Evolutionary conservation across 768 basidiomycete genomes (phyloP).

Genomic region (Leccinum rimulosum): DNA sequence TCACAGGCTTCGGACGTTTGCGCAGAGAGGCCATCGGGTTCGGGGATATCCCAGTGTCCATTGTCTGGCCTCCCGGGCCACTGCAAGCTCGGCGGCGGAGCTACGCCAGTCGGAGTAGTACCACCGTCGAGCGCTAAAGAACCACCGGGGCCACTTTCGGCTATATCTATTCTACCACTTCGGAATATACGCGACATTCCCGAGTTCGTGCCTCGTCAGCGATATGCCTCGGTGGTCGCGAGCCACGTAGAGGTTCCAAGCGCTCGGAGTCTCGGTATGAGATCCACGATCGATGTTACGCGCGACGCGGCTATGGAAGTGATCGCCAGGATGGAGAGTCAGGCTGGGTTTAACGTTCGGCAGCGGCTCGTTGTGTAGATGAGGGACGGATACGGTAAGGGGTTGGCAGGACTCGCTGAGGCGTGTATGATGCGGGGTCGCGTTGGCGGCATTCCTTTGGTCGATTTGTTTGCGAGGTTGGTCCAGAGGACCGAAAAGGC

Average conservation of each 20-base stretch:
- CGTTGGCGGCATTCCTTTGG: neutral
- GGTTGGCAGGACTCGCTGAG: conserved; percentile 6
- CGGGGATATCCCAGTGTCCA: conserved; percentile 22
- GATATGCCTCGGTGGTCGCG: neutral
- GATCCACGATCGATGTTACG: neutral
- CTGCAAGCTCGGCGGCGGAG: conserved; percentile 14
- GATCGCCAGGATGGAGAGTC: conserved; percentile 26
- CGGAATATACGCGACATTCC: conserved; percentile 20
- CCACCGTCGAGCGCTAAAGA: neutral
- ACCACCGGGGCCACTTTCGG: neutral
- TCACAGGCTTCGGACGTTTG: conserved; percentile 28
- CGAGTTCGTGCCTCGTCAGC: conserved; percentile 28
- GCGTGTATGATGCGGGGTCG: neutral
- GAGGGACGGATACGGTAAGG: neutral
- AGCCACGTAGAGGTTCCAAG: neutral
- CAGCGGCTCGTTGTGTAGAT: conserved; percentile 4
- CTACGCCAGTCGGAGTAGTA: neutral
- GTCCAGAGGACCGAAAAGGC: neutral
- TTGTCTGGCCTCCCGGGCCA: conserved; percentile 22
- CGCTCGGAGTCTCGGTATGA: neutral
- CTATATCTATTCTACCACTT: neutral
- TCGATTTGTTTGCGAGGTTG: conserved; percentile 21
- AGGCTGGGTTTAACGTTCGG: conserved; percentile 8
- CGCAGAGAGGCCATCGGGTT: conserved; percentile 25
- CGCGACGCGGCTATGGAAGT: conserved; percentile 18